Base-by-base conservation (phyloP, 306 rosid species). In the Prunus armeniaca region DNA sequence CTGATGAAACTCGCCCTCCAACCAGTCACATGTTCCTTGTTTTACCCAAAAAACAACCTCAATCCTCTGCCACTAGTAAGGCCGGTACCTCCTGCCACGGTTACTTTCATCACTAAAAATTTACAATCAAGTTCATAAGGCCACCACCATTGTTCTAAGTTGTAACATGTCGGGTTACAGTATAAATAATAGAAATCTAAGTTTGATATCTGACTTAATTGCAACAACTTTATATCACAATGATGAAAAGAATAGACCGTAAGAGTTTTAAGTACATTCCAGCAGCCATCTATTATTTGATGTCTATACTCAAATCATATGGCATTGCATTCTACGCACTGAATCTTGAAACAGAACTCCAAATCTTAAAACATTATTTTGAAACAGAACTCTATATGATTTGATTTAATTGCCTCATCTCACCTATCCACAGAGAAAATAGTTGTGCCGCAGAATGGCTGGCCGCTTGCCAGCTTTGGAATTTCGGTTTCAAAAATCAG, bases 51-150 rank as follows among this genome's bases (percentile, higher is more conserved):
- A 81, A 78, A 67, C 80, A 65, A 63, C 71, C 69, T 41, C 79
- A 20, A 69, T 74, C 65, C 79, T 71, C 50, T 60, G 80, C 71
- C 57, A 58, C 87, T 92, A 96, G 82, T 96, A 96, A 9, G 99
- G 99, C 8, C 96, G 90, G 76, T 88, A 96, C 87, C 99, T 88
- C 85, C 97, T 83, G 67, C 72, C 51, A 24, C 99, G 96, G 71
- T 76, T 83, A 64, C 88, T 92, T 43, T 91, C 99, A 55, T 91
- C 97, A 47, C 82, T 82, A 2, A 24, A 60, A 24, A 11, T 58
- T 58, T 2, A 22, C 4, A 17, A 24, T 12, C 5, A 27, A 60
- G 18, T 22, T 60, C 65, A 14, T 24, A 60, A 25, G 12, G 65
- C 18, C 27, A 60, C 32, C 34, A 17, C 24, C 45, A 58, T n/a